Evolutionary conservation across 345 rosid species (phyloP).

Genomic region (Populus ilicifolia): DNA sequence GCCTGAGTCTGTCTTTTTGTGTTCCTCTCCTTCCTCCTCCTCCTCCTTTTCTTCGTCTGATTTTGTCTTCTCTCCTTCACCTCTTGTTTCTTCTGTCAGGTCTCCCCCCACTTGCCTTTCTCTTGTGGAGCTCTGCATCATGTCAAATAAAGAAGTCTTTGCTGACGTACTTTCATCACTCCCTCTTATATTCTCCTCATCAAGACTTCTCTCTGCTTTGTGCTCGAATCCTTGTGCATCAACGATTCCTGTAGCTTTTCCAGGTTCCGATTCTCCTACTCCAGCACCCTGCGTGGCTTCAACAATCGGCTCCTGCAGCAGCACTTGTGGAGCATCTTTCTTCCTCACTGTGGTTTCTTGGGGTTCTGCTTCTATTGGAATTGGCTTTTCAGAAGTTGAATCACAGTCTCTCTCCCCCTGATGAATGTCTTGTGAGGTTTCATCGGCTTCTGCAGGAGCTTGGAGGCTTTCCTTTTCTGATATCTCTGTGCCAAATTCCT

Average conservation of each 20-base stretch:
- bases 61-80: slow-evolving; percentile 30
- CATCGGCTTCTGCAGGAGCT: slow-evolving; percentile 16
- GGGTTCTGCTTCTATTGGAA: slow-evolving; percentile 26
- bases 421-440: slow-evolving; percentile 19
- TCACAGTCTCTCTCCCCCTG: slow-evolving; percentile 19
- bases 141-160: slow-evolving; percentile 40
- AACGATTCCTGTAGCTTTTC: slow-evolving; percentile 18
- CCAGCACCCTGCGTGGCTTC: slow-evolving; percentile 25
- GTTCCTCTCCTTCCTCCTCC: slow-evolving; percentile 43
- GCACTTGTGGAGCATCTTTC: slow-evolving; percentile 16
- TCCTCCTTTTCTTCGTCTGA: slow-evolving; percentile 42
- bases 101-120: slow-evolving; percentile 21
- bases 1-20: slow-evolving; percentile 42
- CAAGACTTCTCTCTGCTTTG: slow-evolving; percentile 16
- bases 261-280: slow-evolving; percentile 23
- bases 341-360: slow-evolving; percentile 15
- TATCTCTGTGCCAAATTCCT: slow-evolving; percentile 29
- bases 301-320: slow-evolving; percentile 17
- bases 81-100: slow-evolving; percentile 17
- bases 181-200: slow-evolving; percentile 17
- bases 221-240: slow-evolving; percentile 23
- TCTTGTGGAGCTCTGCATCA: slow-evolving; percentile 37
- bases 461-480: slow-evolving; percentile 12
- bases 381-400: slow-evolving; percentile 25
- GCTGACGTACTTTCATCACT: slow-evolving; percentile 19